These are phyloP conservation scores for Fragilaria radians DNA, from an alignment of 108 stramenopile species.

Conservation along the genomic window DNA sequence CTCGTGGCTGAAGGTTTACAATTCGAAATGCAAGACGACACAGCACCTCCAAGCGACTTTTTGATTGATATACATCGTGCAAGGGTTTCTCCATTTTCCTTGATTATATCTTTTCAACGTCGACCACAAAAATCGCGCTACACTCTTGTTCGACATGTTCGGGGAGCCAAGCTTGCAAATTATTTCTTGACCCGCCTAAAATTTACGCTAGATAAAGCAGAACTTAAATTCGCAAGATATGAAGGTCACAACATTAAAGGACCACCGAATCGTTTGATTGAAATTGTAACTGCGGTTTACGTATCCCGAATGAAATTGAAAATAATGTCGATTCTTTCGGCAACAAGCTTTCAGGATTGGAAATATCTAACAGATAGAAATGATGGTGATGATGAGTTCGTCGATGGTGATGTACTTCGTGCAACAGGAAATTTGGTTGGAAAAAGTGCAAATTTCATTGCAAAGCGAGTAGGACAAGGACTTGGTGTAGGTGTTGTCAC, in stretches of 20 bases:
- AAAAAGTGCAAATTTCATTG: conserved; percentile 51
- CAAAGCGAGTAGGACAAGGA: conserved; percentile 58
- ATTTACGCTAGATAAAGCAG: conserved; percentile 74
- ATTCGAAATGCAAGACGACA: conserved; percentile 14
- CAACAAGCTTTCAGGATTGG: conserved; percentile 86
- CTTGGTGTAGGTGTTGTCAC: conserved; percentile 58
- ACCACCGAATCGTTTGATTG: conserved; percentile 72
- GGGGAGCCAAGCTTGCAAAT: conserved; percentile 63
- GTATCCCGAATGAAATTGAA: conserved; percentile 72
- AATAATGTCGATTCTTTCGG: conserved; percentile 60
- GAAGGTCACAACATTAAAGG: conserved; percentile 65
- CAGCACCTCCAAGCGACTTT: conserved; percentile 58
- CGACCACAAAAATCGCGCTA: conserved; percentile 63
- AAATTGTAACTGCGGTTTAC: conserved; percentile 66
- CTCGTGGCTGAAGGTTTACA: conserved; percentile 40
- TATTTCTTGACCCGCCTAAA: conserved; percentile 75
- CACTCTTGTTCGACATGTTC: conserved; percentile 30
- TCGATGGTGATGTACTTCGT: conserved; percentile 81
- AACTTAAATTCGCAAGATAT: conserved; percentile 70
- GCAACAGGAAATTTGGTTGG: conserved; percentile 81
- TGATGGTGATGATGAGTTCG: conserved; percentile 72
- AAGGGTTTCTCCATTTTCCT: conserved; percentile 63
- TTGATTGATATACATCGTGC: conserved; percentile 63
- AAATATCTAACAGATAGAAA: conserved; percentile 70
- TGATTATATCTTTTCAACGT: conserved; percentile 74